Percentiles rank a stretch among this genome's conserved stretches.
Evolutionary conservation across 2,329 filamentous ascomycete genomes (phyloP).

Genomic region (Tolypocladium endophyticum): DNA sequence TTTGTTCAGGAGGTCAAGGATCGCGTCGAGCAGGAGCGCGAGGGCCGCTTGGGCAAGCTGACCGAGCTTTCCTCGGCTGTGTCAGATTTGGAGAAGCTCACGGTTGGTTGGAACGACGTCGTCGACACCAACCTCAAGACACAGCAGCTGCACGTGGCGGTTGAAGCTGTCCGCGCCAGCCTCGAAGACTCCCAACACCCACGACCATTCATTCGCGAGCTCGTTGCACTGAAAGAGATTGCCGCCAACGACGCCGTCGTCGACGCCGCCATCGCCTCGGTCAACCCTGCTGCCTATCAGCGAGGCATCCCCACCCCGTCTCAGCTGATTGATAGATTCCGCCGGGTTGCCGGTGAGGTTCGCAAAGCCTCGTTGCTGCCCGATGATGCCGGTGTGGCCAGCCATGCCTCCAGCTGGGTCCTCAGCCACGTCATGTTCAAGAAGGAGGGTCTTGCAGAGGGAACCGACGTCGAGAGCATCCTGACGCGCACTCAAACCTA

Average conservation of each 20-base stretch:
- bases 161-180: slow-evolving; percentile 81
- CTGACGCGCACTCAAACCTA: slow-evolving; percentile 80
- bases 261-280: slow-evolving; percentile 88
- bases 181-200: slow-evolving; percentile 63
- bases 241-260: slow-evolving; percentile 77
- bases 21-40: slow-evolving; percentile 80
- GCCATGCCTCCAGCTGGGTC: slow-evolving; percentile 80
- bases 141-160: slow-evolving; percentile 90
- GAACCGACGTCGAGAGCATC: slow-evolving; percentile 88
- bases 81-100: slow-evolving; percentile 75
- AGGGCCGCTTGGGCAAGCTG: slow-evolving; percentile 77
- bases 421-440: slow-evolving; percentile 94
- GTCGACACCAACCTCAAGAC: slow-evolving; percentile 86
- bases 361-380: slow-evolving; percentile 88
- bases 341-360: slow-evolving; percentile 82
- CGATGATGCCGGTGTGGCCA: slow-evolving; percentile 87
- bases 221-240: slow-evolving; percentile 90
- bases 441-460: slow-evolving; percentile 75
- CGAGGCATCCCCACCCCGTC: slow-evolving; percentile 74
- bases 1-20: slow-evolving; percentile 70
- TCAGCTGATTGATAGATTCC: slow-evolving; percentile 90
- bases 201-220: slow-evolving; percentile 80
- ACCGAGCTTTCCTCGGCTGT: slow-evolving; percentile 69
- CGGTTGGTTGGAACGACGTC: slow-evolving; percentile 80
- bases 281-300: slow-evolving; percentile 90